Percentiles rank a stretch among this genome's conserved stretches.
phyloP scores from a whole-genome alignment of 192 early-diverging fungal species.

The Backusella westeae region DNA sequence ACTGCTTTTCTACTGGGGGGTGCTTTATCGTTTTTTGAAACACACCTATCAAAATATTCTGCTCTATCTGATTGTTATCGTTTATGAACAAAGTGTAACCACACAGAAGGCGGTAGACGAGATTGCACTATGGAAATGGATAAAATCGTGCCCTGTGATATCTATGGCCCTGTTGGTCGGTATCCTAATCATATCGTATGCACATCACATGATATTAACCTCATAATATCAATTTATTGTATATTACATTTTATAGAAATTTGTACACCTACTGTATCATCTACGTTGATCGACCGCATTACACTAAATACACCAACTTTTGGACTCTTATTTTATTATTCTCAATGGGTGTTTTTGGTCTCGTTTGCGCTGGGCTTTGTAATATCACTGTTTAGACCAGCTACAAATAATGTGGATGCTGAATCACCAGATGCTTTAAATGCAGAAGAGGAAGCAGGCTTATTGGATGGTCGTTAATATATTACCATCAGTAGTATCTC shows the following conservation, averaged over 20 bases:
- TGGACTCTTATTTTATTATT: conserved; percentile 47
- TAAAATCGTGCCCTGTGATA: conserved; percentile 55
- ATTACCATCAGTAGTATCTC: background rate
- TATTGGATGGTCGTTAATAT: conserved; percentile 20
- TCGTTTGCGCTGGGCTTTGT: conserved; percentile 38
- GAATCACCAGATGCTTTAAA: conserved; percentile 36
- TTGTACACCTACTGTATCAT: conserved; percentile 55
- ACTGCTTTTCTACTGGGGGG: too few species aligned
- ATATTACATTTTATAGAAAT: conserved; percentile 28
- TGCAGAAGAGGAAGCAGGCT: conserved; percentile 38
- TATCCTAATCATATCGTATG: background rate
- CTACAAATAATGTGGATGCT: conserved; percentile 28
- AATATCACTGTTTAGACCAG: conserved; percentile 38
- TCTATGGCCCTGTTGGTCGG: conserved; percentile 44
- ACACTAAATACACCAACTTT: conserved; percentile 46
- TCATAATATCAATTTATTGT: background rate
- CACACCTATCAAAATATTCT: background rate
- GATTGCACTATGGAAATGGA: conserved; percentile 45
- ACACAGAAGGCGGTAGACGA: conserved; percentile 28
- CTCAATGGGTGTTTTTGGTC: conserved; percentile 49
- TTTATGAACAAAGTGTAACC: conserved; percentile 42
- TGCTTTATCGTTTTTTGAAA: background rate
- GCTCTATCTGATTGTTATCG: background rate
- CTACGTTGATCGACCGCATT: conserved; percentile 43
- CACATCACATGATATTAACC: background rate